These are phyloP conservation scores for Lactifluus echinatus DNA, from an alignment of 768 basidiomycete genomes.

Conservation along the genomic window DNA sequence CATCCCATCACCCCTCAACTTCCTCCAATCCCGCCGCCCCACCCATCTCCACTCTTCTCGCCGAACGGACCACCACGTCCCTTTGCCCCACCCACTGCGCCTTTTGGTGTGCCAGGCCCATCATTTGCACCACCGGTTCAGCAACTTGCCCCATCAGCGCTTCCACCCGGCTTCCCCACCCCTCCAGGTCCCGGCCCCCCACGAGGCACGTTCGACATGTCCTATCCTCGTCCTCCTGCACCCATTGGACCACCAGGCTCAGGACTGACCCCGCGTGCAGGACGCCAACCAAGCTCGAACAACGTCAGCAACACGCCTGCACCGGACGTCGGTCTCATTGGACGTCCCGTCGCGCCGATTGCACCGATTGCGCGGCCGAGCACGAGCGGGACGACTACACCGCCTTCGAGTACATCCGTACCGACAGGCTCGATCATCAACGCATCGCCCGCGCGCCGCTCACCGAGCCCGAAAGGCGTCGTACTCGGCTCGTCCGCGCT, in stretches of 20 bases:
- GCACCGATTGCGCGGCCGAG: constrained; percentile 65
- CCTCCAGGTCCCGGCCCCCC: constrained; percentile 21
- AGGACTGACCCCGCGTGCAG: constrained; percentile 43
- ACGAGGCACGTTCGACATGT: constrained; percentile 41
- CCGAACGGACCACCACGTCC: constrained; percentile 34
- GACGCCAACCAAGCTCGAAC: constrained; percentile 38
- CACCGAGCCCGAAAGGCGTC: constrained; percentile 49
- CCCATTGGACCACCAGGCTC: constrained; percentile 48
- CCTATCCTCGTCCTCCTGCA: constrained; percentile 39
- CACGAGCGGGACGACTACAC: constrained; percentile 31
- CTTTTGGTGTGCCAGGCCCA: constrained; percentile 36
- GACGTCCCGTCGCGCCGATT: constrained; percentile 51
- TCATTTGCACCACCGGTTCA: constrained; percentile 39
- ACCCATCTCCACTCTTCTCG: constrained; percentile 32
- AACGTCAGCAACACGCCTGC: constrained; percentile 50
- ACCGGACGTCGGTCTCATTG: constrained; percentile 21
- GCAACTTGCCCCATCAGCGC: constrained; percentile 44
- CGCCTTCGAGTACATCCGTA: constrained; percentile 38
- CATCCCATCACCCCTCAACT: constrained; percentile 34
- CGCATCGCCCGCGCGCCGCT: constrained; percentile 45
- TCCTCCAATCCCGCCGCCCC: constrained; percentile 7
- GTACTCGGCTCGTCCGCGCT: constrained; percentile 71
- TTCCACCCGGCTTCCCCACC: constrained; percentile 46
- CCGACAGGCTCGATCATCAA: constrained; percentile 21
- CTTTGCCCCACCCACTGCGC: constrained; percentile 38